phyloP scores from a whole-genome alignment of 129 eudicot species.

The Lactuca saligna region DNA sequence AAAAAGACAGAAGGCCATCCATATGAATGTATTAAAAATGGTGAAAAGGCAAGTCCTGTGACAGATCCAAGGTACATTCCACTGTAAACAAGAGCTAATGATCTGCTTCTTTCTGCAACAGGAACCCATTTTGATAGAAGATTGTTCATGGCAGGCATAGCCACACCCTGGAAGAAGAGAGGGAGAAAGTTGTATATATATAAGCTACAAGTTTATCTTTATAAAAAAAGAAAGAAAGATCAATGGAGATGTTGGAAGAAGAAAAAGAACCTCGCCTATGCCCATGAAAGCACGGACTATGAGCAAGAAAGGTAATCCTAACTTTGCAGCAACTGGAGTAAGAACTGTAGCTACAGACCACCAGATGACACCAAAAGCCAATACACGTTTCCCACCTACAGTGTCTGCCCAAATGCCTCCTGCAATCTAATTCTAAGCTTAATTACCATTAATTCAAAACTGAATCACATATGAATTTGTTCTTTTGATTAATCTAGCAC shows the following conservation, averaged over 20 bases:
- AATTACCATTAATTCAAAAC: conserved; percentile 26
- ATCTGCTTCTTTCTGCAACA: conserved; percentile 84
- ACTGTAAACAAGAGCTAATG: conserved; percentile 82
- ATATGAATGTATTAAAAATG: conserved; percentile 63
- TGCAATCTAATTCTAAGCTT: conserved; percentile 80
- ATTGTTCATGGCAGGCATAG: conserved; percentile 94
- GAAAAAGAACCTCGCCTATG: conserved; percentile 73
- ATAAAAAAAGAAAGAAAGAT: not conserved
- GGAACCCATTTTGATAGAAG: conserved; percentile 89
- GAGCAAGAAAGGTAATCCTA: conserved; percentile 87
- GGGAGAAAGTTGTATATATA: conserved; percentile 7
- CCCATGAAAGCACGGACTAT: conserved; percentile 96
- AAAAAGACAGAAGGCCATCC: conserved; percentile 94
- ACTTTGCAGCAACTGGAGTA: conserved; percentile 86
- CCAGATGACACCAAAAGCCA: conserved; percentile 91
- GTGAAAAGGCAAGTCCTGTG: conserved; percentile 86
- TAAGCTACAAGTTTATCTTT: not conserved
- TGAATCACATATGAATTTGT: not conserved
- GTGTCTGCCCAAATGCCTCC: conserved; percentile 99
- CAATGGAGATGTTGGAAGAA: not conserved
- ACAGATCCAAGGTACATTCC: conserved; percentile 95
- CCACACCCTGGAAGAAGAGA: conserved; percentile 68
- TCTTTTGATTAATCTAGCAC: not conserved
- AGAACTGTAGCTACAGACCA: conserved; percentile 92
- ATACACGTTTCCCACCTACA: conserved; percentile 82